Evolutionary conservation across 2,329 filamentous ascomycete genomes (phyloP), one percentile per base, ranked within the genome.

Genomic region (Acarospora socialis): DNA sequence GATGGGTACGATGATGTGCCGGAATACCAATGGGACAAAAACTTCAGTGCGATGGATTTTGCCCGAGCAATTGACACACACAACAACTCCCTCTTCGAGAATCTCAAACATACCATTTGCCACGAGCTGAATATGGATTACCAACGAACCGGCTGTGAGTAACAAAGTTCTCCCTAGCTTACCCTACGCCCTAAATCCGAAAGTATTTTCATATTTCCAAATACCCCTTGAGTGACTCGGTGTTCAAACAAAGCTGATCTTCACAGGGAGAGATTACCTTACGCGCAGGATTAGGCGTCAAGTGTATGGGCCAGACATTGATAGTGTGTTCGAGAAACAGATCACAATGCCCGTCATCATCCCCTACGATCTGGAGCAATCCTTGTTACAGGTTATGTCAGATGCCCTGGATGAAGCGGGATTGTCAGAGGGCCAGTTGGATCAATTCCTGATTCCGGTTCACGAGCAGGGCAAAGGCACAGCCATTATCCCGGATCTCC

Each of bases 1-100:
- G 35, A 38, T 19, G 26, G 28, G 5, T 49, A 50, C 30, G 43
- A 48, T 14, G 40, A 46, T 34, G 18, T 42, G 10, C 46, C 46
- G 1, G 13, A 27, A 19, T 51, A 49, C 27, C 2, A 28, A 3
- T 51, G 47, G 48, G 25, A 38, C 25, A 21, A 21, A 9, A 13
- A 16, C 1, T 47, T 47, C 21, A 18, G 15, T 1, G 15, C 35
- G 6, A 5, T 33, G 5, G 4, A 13, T 0, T 41, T 45, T 18
- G 30, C 16, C 7, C 4, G 13, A 3, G 13, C 17, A 3, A 45
- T 50, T 7, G 38, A 45, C n/a, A 5, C 6, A 3, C 39, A 43
- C n/a, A 51, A 48, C 19, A 10, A 41, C 14, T 12, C 20, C 2
- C 30, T 46, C 6, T 44, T 47, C 35, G 19, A 28, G 1, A 33